Base-by-base conservation (phyloP, 306 rosid species). In the Citrullus mucosospermus region DNA sequence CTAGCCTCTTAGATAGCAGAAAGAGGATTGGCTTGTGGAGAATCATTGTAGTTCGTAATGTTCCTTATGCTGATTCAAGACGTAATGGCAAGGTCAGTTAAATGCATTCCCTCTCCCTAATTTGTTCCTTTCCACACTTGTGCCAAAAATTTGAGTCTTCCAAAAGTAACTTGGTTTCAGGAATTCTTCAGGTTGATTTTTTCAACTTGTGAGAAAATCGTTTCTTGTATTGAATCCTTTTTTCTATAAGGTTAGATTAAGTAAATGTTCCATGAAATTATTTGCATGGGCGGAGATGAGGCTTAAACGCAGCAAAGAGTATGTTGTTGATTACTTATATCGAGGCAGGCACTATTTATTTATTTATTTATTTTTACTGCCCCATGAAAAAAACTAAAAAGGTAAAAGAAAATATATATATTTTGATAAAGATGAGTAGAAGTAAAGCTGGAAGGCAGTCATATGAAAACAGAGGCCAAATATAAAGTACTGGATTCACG, bases 51-150 rank as follows among this genome's bases (percentile, higher is more conserved):
- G 91, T 91, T 62, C 97, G 12, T 81, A 92, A 91, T 50, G 51
- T 92, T 80, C 97, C 98, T 41, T 92, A 91, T 78, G 79, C 88
- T 78, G 98, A 95, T 86, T 77, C 96, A 63, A 87, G 98, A 80
- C 98, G 98, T 69, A 95, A 95, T 58, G 98, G 97, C 87, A 95
- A 95, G 98, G 98, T 95, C 77, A 78, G 83, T 80, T 79, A 80
- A 36, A 58, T 73, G 68, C 67, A 56, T 62, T 38, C 44, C n/a
- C 60, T 9, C 60, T 30, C 41, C 44, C 57, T 13, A 70, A 70
- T 43, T 20, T 6, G 56, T 6, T 69, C 55, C 54, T 70, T 44
- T 44, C 38, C 76, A 20, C 57, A 48, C 25, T 17, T 70, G 76
- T 44, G 56, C 57, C n/a, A 43, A 46, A 44, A 69, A 16, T 20